Percentiles rank a stretch among this genome's conserved stretches.
These are phyloP conservation scores for Aspergillus conjunctus DNA, from an alignment of 495 filamentous ascomycete genomes.

Conservation along the genomic window DNA sequence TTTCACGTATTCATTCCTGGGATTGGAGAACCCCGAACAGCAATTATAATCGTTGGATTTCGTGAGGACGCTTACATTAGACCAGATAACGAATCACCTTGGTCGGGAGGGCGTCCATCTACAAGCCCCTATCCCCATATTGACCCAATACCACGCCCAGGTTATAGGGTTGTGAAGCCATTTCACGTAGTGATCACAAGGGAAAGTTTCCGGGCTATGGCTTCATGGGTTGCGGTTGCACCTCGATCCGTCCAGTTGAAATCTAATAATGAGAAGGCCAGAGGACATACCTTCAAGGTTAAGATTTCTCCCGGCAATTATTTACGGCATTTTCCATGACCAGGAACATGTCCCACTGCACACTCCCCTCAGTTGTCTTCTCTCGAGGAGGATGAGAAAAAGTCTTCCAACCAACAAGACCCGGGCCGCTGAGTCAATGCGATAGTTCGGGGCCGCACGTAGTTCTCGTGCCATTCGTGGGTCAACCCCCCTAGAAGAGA, in stretches of 20 bases:
- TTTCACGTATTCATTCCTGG: too few species aligned
- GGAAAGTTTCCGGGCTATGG: background rate
- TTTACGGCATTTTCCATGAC: background rate
- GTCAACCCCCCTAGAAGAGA: background rate
- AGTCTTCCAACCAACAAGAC: background rate
- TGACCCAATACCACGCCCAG: too few species aligned
- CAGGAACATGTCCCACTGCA: background rate
- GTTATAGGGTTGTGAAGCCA: background rate
- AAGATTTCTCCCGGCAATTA: background rate
- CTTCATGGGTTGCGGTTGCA: background rate
- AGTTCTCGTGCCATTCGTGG: background rate
- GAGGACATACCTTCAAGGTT: background rate
- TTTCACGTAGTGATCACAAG: background rate
- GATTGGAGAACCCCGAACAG: too few species aligned
- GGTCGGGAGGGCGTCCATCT: too few species aligned
- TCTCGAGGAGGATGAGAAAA: background rate
- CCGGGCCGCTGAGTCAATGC: background rate
- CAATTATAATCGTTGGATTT: too few species aligned
- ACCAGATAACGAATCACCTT: too few species aligned
- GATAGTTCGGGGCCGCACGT: background rate
- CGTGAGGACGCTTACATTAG: too few species aligned
- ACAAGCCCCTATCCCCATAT: too few species aligned
- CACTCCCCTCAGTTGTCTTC: background rate
- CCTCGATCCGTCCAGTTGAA: background rate
- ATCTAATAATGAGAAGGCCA: background rate